Percentiles rank a stretch among this genome's conserved stretches.
These are phyloP conservation scores for Lactarius evosmus DNA, from an alignment of 768 basidiomycete genomes.

Conservation along the genomic window DNA sequence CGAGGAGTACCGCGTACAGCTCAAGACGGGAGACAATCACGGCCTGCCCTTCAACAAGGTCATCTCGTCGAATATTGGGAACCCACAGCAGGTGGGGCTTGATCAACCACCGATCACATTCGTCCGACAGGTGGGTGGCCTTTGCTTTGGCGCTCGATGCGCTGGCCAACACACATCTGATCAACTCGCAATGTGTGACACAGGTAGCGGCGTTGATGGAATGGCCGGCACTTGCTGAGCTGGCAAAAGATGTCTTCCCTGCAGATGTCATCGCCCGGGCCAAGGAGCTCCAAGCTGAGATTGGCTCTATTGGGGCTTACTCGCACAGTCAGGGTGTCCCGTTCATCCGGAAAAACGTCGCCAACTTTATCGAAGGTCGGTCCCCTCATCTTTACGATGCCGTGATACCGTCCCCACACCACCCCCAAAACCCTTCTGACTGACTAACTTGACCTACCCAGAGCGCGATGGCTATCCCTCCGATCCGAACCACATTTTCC, in stretches of 20 bases:
- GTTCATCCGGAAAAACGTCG: conserved; percentile 82
- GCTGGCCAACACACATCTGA: conserved; percentile 6
- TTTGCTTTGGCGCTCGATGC: background rate
- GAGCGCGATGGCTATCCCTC: conserved; percentile 89
- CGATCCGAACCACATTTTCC: conserved; percentile 82
- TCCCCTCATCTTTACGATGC: conserved; percentile 16
- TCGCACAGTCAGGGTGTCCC: conserved; percentile 93
- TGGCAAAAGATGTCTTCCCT: conserved; percentile 79
- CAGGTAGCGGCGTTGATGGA: conserved; percentile 91
- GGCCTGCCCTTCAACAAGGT: conserved; percentile 81
- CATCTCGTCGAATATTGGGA: conserved; percentile 96
- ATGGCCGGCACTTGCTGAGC: conserved; percentile 78
- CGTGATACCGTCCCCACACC: background rate
- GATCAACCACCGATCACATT: conserved; percentile 94
- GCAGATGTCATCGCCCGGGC: conserved; percentile 82
- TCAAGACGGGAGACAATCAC: conserved; percentile 51
- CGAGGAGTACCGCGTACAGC: conserved; percentile 69
- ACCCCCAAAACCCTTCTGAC: background rate
- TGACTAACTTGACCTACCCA: conserved; percentile 32
- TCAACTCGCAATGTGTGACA: background rate
- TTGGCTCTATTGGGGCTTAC: conserved; percentile 93
- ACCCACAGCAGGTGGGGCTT: conserved; percentile 93
- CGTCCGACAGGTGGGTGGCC: conserved; percentile 71
- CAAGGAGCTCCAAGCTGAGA: conserved; percentile 72
- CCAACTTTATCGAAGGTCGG: conserved; percentile 83